Conservation (phyloP, 202 grass and related monocot species). For the Elaeis oleifera region DNA sequence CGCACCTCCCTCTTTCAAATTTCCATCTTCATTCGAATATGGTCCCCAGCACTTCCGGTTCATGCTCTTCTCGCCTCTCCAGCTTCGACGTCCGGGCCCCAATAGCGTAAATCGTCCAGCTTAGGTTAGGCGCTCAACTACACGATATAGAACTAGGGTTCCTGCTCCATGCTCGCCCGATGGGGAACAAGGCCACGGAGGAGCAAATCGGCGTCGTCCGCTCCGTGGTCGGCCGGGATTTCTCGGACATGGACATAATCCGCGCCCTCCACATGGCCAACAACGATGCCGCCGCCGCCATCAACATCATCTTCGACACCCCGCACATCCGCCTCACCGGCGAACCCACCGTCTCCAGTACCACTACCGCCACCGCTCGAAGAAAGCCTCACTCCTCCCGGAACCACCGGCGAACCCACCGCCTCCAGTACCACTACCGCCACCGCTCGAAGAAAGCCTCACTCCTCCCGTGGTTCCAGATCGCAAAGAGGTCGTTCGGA, state of each 20-base stretch:
- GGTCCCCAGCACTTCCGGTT: too few relatives aligned
- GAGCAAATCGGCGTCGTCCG: conserved; percentile 61
- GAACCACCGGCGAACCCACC: conserved; percentile 7
- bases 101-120: too few relatives aligned
- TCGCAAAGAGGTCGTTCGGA: too few relatives aligned
- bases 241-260: conserved; percentile 84
- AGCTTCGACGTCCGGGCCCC: too few relatives aligned
- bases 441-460: conserved; percentile 2
- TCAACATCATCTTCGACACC: conserved; percentile 87
- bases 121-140: too few relatives aligned
- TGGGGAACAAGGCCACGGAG: conserved; percentile 56
- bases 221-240: conserved; percentile 54
- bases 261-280: conserved; percentile 80
- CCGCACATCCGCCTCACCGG: conserved; percentile 21
- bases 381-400: conserved; percentile 5
- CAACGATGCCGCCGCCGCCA: conserved; percentile 67
- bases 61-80: too few relatives aligned
- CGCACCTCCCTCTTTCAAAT: too few relatives aligned
- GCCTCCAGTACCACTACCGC: conserved; percentile 1
- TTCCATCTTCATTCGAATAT: too few relatives aligned
- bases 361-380: conserved; percentile 4
- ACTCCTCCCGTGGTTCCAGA: not conserved
- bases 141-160: too few relatives aligned
- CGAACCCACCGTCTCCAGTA: not conserved
- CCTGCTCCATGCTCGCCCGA: conserved; percentile 1